Evolutionary conservation across 176 grass and related monocot genomes (phyloP).

Genomic region (Hsuehochloa calcarea): DNA sequence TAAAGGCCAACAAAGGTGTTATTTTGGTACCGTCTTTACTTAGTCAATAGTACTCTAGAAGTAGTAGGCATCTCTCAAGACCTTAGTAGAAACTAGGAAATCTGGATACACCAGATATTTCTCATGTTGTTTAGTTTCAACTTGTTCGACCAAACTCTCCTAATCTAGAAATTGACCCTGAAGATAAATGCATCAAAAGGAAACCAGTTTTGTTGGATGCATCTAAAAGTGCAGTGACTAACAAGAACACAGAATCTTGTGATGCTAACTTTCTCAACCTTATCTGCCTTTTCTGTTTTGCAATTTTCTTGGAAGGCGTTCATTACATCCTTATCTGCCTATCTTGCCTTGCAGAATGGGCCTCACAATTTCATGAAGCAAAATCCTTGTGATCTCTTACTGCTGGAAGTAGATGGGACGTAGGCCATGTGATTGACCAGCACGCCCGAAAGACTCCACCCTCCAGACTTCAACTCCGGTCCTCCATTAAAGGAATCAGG

Average conservation of each 20-base stretch:
- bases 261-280: conserved; percentile 22
- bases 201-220: background rate
- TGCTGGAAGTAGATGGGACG: conserved; percentile 18
- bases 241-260: conserved; percentile 20
- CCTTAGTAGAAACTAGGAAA: background rate
- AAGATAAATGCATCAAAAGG: background rate
- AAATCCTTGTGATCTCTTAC: conserved; percentile 24
- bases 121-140: background rate
- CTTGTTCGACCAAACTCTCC: background rate
- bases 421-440: conserved; percentile 17
- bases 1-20: background rate
- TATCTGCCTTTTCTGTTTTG: background rate
- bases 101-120: background rate
- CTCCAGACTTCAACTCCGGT: background rate
- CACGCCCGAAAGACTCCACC: background rate
- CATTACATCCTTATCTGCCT: conserved; percentile 44
- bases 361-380: conserved; percentile 41
- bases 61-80: background rate
- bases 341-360: conserved; percentile 30
- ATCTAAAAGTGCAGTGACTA: background rate
- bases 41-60: background rate
- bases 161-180: background rate
- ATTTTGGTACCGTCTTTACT: background rate
- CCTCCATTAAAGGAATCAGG: conserved; percentile 6
- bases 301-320: conserved; percentile 37